These are phyloP conservation scores for Jatropha podagrica DNA, from an alignment of 441 rosid species.

Conservation along the genomic window DNA sequence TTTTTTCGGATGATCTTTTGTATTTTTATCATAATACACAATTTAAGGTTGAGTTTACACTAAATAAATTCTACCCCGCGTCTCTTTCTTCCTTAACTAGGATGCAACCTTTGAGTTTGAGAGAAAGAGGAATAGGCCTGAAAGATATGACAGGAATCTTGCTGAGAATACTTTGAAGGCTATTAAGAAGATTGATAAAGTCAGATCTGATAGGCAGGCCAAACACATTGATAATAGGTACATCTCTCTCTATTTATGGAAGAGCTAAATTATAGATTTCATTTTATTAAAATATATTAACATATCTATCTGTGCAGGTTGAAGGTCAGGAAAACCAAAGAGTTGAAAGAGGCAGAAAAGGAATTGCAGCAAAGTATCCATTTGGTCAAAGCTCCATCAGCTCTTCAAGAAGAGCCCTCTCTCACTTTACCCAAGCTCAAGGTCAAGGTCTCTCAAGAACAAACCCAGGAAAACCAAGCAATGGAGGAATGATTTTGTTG, in stretches of 20 bases:
- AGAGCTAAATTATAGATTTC: not conserved
- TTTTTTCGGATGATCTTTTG: not conserved
- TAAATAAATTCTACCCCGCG: not conserved
- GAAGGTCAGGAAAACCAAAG: conserved; percentile 46
- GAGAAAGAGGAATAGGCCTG: conserved; percentile 91
- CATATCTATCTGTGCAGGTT: conserved; percentile 38
- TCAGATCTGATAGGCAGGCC: conserved; percentile 52
- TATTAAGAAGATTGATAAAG: conserved; percentile 78
- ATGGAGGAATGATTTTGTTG: conserved; percentile 66
- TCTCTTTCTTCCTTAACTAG: conserved; percentile 26
- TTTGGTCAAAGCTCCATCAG: conserved; percentile 53
- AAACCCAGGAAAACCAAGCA: conserved; percentile 45
- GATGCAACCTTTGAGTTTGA: conserved; percentile 93
- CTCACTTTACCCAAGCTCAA: conserved; percentile 51
- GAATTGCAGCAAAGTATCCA: conserved; percentile 52
- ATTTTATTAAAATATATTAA: not conserved
- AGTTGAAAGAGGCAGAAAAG: conserved; percentile 29
- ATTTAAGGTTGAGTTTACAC: not conserved
- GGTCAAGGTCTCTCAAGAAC: conserved; percentile 45
- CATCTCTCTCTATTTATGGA: not conserved
- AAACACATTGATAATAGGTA: conserved; percentile 58
- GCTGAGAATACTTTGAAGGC: conserved; percentile 64
- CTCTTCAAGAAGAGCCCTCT: conserved; percentile 36
- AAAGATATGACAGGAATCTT: conserved; percentile 82
- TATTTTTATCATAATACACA: not conserved